A percentile compares a stretch with the other conserved stretches of the same genome.
phyloP scores from a whole-genome alignment of 2,329 filamentous ascomycete genomes.

The Fusarium keratoplasticum region DNA sequence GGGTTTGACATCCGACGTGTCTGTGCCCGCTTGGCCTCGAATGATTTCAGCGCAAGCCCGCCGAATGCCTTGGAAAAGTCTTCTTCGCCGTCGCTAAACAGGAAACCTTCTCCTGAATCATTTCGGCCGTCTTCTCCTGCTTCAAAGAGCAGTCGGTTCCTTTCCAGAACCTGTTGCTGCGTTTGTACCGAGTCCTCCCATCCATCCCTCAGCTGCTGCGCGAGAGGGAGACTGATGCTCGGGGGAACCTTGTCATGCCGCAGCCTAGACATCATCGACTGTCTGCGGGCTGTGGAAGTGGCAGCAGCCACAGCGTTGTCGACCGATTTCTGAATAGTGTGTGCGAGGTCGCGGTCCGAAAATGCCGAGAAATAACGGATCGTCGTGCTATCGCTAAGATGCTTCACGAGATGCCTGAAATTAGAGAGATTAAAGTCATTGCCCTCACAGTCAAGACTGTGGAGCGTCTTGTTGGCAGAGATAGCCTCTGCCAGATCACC shows the following conservation, averaged over 20 bases:
- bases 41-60: constrained; percentile 50
- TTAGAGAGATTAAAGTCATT: constrained; percentile 67
- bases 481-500: constrained; percentile 64
- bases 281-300: constrained; percentile 44
- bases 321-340: constrained; percentile 50
- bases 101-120: constrained; percentile 22
- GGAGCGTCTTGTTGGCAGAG: constrained; percentile 59
- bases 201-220: constrained; percentile 53
- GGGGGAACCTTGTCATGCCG: constrained; percentile 47
- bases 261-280: constrained; percentile 51
- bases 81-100: constrained; percentile 40
- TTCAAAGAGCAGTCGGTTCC: constrained; percentile 49
- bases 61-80: constrained; percentile 51
- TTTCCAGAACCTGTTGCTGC: constrained; percentile 50
- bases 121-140: constrained; percentile 42
- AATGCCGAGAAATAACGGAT: constrained; percentile 60
- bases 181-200: constrained; percentile 53
- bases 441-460: constrained; percentile 65
- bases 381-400: constrained; percentile 55
- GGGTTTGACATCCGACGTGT: constrained; percentile 35
- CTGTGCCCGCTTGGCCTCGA: constrained; percentile 43
- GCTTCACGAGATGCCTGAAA: constrained; percentile 59
- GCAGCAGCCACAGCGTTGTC: constrained; percentile 44
- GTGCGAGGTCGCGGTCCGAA: constrained; percentile 51
- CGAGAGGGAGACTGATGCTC: constrained; percentile 47